Evolutionary conservation across 768 basidiomycete species (phyloP).

Genomic region (Hygrocybe coccinea): DNA sequence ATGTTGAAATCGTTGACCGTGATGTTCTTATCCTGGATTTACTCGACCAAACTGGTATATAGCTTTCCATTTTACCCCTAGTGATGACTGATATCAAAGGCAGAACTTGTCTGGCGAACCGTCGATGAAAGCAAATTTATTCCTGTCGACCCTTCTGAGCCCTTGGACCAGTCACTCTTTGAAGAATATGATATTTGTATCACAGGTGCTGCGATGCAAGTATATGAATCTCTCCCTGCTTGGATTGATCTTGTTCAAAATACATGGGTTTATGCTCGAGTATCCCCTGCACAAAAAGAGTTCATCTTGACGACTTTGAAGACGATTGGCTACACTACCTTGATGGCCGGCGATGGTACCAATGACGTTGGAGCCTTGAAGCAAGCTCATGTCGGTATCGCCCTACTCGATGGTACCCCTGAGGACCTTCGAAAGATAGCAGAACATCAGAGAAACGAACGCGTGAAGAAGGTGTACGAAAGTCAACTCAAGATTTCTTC

Average conservation of each 20-base stretch:
- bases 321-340: slow-evolving; percentile 80
- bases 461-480: slow-evolving; percentile 96
- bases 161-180: slow-evolving; percentile 73
- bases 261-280: slow-evolving; percentile 98
- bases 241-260: slow-evolving; percentile 86
- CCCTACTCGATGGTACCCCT: slow-evolving; percentile 82
- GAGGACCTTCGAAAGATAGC: slow-evolving; percentile 93
- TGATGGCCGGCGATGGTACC: slow-evolving; percentile 99
- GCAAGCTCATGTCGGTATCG: slow-evolving; percentile 96
- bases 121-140: slow-evolving; percentile 91
- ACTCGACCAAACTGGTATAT: slow-evolving; percentile 66
- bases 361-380: slow-evolving; percentile 99
- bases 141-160: slow-evolving; percentile 72
- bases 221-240: slow-evolving; percentile 64
- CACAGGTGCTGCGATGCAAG: slow-evolving; percentile 90
- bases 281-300: slow-evolving; percentile 94
- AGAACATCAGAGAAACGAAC: slow-evolving; percentile 82
- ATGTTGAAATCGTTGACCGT: slow-evolving; percentile 96
- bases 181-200: slow-evolving; percentile 93
- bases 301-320: slow-evolving; percentile 89
- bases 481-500: slow-evolving; percentile 87
- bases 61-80: slow-evolving; percentile 27
- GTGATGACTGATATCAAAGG: not conserved
- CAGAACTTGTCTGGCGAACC: slow-evolving; percentile 87
- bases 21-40: slow-evolving; percentile 90